Base-by-base conservation (phyloP, 164 flowering plant genomes). In the Paratinospora sagittata region DNA sequence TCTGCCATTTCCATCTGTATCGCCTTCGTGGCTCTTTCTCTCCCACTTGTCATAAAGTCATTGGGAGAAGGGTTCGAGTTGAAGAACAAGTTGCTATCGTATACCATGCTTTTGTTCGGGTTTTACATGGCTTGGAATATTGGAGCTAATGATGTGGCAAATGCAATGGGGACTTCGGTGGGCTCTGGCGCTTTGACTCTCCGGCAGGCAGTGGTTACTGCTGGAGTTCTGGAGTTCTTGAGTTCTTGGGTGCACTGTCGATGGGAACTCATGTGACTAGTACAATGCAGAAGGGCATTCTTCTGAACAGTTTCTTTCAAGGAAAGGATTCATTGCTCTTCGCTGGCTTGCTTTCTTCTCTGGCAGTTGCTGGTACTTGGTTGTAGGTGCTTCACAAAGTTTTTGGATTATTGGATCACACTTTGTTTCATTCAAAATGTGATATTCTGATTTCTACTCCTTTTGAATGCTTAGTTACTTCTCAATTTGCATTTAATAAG, bases 361-460 rank as follows among this genome's bases (percentile, higher is more conserved):
- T 95, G 49, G 98, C 99, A 55, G 91, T 97, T 69, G 96, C 97
- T 74, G 99, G 97, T 58, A 90, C 97, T n/a, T n/a, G n/a, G n/a
- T n/a, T n/a, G n/a, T n/a, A n/a, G n/a, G n/a, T n/a, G n/a, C n/a
- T n/a, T n/a, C n/a, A n/a, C n/a, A n/a, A n/a, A n/a, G n/a, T n/a
- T n/a, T n/a, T n/a, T n/a, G n/a, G n/a, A n/a, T n/a, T n/a, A n/a
- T n/a, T n/a, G n/a, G n/a, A n/a, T n/a, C n/a, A n/a, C n/a, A n/a
- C n/a, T n/a, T n/a, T n/a, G n/a, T n/a, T n/a, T n/a, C n/a, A n/a
- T n/a, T n/a, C n/a, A n/a, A n/a, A n/a, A n/a, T n/a, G n/a, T n/a
- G n/a, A 68, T 92, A 97, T n/a, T 17, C 41, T 55, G 4, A 8
- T 41, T 8, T 41, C 45, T 41, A 41, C 13, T 30, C 34, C 34